Evolutionary conservation across 2,329 filamentous ascomycete species (phyloP), one percentile per base, ranked within the genome.

Genomic region (Orbilia quercus): DNA sequence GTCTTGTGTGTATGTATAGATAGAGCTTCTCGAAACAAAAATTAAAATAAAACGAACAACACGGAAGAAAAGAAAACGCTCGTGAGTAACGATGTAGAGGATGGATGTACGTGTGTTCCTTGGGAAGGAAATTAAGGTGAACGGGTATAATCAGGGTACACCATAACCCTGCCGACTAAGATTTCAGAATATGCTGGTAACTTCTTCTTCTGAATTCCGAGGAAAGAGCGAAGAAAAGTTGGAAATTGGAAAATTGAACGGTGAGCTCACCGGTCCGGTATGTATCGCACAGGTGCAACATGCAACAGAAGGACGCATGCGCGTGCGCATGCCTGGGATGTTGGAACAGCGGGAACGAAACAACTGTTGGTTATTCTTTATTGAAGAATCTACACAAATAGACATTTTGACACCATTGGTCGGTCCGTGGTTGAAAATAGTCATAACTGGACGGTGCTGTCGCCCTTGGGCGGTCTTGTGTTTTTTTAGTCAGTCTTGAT

Each of bases 151-250:
- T 22, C 16, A 28, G 59, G 59, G 36, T 28, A 7, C 1, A 57
- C 62, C 51, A 51, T 66, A 51, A 20, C 31, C 7, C 38, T 57
- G 45, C 16, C n/a, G 16, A 22, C n/a, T n/a, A n/a, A n/a, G n/a
- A n/a, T n/a, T 54, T 38, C 31, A 23, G 50, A 14, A 34, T 59
- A 22, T 25, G 42, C 18, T n/a, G n/a, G n/a, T n/a, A n/a, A n/a
- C n/a, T 59, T 36, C 53, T 51, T 53, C 63, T 67, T 67, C 63
- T 67, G n/a, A 36, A 67, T 67, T 58, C 62, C 28, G 31, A 25
- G 60, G 44, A 9, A 31, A 31, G 28, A 31, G n/a, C n/a, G n/a
- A n/a, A n/a, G n/a, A 42, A 20, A 7, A 28, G 7, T 16, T 22
- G 7, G 42, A n/a, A n/a, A n/a, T n/a, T n/a, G n/a, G n/a, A n/a